Percentiles rank a stretch among this genome's conserved stretches.
phyloP scores from a whole-genome alignment of 495 filamentous ascomycete species.

The Wilcoxina mikolae region DNA sequence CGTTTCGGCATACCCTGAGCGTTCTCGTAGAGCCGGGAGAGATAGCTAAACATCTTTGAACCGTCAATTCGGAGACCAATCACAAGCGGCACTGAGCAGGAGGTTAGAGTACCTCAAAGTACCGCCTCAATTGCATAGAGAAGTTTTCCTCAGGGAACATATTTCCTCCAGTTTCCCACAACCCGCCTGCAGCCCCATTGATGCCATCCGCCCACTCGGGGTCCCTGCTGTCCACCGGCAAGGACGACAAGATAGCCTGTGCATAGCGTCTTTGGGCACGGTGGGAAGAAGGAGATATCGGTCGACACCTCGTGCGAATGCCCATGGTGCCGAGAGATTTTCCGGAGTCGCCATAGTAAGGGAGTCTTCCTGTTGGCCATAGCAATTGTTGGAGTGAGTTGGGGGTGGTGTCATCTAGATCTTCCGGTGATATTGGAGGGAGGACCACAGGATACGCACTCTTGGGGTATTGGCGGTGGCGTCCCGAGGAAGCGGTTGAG shows the following conservation, averaged over 20 bases:
- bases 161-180: background rate
- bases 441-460: too few relatives aligned
- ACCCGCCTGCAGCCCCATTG: background rate
- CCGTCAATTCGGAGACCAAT: background rate
- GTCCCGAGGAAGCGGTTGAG: background rate
- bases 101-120: background rate
- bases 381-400: background rate
- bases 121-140: background rate
- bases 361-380: background rate
- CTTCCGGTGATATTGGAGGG: background rate
- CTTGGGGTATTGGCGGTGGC: too few relatives aligned
- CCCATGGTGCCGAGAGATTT: background rate
- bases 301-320: background rate
- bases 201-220: background rate
- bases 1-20: slow-evolving; percentile 5
- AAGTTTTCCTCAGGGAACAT: background rate
- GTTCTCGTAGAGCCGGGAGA: slow-evolving; percentile 18
- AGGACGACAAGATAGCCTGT: background rate
- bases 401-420: background rate
- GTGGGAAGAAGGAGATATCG: background rate
- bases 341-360: background rate
- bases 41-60: slow-evolving; percentile 17
- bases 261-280: background rate
- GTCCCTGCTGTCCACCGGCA: background rate
- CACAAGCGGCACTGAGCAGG: background rate